Evolutionary conservation across 2,329 filamentous ascomycete species (phyloP).

Genomic region (Exutisphaerella laricina): DNA sequence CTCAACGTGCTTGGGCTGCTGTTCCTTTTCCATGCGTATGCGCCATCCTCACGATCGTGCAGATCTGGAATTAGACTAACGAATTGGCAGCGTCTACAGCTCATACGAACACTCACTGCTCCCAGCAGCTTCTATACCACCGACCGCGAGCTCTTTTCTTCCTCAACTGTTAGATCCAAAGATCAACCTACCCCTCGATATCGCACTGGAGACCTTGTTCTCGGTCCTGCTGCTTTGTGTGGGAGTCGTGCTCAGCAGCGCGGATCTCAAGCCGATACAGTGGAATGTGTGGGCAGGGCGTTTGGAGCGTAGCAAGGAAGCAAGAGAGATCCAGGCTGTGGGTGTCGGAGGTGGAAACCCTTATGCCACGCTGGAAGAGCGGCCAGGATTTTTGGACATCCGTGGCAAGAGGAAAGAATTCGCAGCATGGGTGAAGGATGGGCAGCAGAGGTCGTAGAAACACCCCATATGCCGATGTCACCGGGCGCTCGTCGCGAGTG

Average conservation of each 20-base stretch:
- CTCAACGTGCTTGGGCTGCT: constrained; percentile 70
- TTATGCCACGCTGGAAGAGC: constrained; percentile 70
- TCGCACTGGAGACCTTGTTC: constrained; percentile 76
- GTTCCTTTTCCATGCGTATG: constrained; percentile 83
- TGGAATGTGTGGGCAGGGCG: constrained; percentile 78
- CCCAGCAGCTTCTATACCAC: constrained; percentile 43
- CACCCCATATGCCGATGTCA: too few species aligned
- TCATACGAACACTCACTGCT: constrained; percentile 85
- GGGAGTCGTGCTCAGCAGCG: constrained; percentile 73
- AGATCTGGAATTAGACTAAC: constrained; percentile 21
- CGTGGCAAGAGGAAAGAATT: constrained; percentile 71
- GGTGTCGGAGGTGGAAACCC: constrained; percentile 74
- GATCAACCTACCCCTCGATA: constrained; percentile 67
- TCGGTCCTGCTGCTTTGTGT: constrained; percentile 75
- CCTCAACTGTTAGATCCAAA: constrained; percentile 33
- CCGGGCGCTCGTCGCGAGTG: too few species aligned
- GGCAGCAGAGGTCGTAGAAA: constrained; percentile 7
- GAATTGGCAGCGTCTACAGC: constrained; percentile 75
- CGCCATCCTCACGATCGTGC: constrained; percentile 7
- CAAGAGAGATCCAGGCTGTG: constrained; percentile 52
- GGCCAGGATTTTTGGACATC: constrained; percentile 83
- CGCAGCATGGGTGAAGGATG: constrained; percentile 60
- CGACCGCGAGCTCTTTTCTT: constrained; percentile 25
- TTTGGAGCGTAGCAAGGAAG: constrained; percentile 63
- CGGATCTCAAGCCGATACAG: constrained; percentile 75